These are phyloP conservation scores for Aspergillus sp. DNA, from an alignment of 2,329 filamentous ascomycete genomes.

Conservation along the genomic window DNA sequence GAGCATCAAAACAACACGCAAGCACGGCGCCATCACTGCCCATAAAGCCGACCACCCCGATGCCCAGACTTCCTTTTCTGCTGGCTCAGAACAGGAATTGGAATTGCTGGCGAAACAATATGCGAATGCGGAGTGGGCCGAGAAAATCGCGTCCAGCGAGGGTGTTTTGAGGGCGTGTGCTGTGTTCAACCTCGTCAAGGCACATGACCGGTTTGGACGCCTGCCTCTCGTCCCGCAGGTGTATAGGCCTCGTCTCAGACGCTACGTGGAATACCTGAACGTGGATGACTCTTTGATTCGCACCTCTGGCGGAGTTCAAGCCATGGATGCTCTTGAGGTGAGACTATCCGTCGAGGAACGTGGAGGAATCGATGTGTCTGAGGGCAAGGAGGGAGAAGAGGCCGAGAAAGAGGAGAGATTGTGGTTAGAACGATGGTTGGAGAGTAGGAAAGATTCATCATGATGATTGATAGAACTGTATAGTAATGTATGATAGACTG, in stretches of 20 bases:
- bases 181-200: constrained; percentile 26
- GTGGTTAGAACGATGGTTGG: constrained; percentile 35
- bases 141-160: constrained; percentile 11
- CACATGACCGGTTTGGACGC: constrained; percentile 39
- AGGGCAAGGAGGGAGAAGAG: constrained; percentile 14
- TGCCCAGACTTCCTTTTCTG: constrained; percentile 8
- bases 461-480: too few relatives aligned
- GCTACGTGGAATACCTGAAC: constrained; percentile 59
- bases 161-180: constrained; percentile 29
- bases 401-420: constrained; percentile 25
- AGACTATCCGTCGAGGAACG: constrained; percentile 66
- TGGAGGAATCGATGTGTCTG: constrained; percentile 42
- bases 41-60: constrained; percentile 12
- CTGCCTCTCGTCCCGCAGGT: constrained; percentile 30
- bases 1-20: constrained; percentile 46
- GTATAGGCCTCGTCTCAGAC: constrained; percentile 50
- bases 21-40: constrained; percentile 17
- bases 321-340: constrained; percentile 61
- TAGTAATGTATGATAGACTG: too few relatives aligned
- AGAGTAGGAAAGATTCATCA: constrained; percentile 3
- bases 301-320: constrained; percentile 55
- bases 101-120: constrained; percentile 18
- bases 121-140: constrained; percentile 14
- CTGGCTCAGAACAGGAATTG: constrained; percentile 25
- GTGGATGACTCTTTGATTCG: constrained; percentile 67